Conservation (phyloP, 164 flowering plant genomes). For the Pachysandra terminalis region DNA sequence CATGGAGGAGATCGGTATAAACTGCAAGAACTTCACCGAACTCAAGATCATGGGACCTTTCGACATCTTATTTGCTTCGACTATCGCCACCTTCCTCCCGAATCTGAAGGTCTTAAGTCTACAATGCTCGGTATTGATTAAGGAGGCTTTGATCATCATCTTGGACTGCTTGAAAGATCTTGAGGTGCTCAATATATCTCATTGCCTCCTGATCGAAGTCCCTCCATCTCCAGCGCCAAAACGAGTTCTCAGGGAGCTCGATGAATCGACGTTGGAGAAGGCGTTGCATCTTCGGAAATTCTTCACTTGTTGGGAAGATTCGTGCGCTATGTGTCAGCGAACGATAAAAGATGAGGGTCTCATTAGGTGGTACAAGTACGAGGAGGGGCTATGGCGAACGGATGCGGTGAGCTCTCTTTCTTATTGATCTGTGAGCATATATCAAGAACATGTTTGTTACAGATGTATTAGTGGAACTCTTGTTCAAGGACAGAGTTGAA, state of each 20-base stretch:
- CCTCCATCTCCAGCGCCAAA: conserved; percentile 22
- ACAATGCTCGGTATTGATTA: conserved; percentile 20
- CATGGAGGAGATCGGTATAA: conserved; percentile 41
- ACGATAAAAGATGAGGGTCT: conserved; percentile 47
- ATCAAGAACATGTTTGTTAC: neutral
- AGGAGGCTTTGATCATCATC: conserved; percentile 37
- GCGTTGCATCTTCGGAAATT: conserved; percentile 42
- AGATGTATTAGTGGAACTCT: neutral
- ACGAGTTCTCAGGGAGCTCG: conserved; percentile 30
- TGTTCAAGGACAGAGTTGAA: neutral
- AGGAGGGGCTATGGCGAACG: conserved; percentile 45
- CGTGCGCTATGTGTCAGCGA: conserved; percentile 51
- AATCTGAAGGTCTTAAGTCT: conserved; percentile 45
- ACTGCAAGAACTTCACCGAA: conserved; percentile 47
- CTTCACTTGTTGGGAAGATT: conserved; percentile 37
- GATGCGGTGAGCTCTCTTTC: conserved; percentile 56
- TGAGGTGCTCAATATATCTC: conserved; percentile 63
- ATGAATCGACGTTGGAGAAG: conserved; percentile 28
- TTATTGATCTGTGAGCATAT: conserved; percentile 18
- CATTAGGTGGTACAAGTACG: conserved; percentile 67
- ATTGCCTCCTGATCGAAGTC: conserved; percentile 42
- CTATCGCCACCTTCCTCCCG: conserved; percentile 34
- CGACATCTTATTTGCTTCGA: conserved; percentile 31
- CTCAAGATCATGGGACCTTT: conserved; percentile 63
- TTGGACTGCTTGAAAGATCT: conserved; percentile 37